Base-by-base conservation (phyloP, 495 filamentous ascomycete genomes). In the Lindgomyces ingoldianus region DNA sequence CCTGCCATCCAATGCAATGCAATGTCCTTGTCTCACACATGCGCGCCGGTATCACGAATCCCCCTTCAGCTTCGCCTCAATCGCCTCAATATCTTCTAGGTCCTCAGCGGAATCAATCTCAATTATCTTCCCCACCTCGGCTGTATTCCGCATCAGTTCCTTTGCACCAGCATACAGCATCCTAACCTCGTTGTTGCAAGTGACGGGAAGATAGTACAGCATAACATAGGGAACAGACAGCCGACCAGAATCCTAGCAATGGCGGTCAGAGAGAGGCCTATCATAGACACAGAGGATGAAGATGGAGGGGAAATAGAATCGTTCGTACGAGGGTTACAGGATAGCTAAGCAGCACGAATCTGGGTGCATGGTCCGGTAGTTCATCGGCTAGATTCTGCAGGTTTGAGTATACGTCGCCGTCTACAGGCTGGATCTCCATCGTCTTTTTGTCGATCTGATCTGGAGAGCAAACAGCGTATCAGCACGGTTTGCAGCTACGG, bases 121-220 rank as follows among this genome's bases (percentile, higher is more conserved):
- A 54, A 96, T 80, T 8, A 96, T 87, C 62, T 83, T 85, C 27
- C 87, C 87, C 26, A 91, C 90, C 77, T 96, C 91, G 10, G 89
- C 88, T 55, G 89, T 91, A 70, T 88, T 95, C 65, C 93, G 86
- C 85, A 98, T 90, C 76, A 96, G 76, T 78, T 98, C 93, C 74
- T 95, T 96, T 24, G 93, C 93, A 19, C 91, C 87, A 18, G 94
- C 94, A 77, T 98, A 98, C 78, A 91, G 82, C 94, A 97, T 98
- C 52, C 90, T 86, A 72, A 87, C 75, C 64, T 88, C 88, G 62
- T 79, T 82, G 74, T 94, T 96, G 78, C 90, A 92, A 47, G 93
- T 96, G 47, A 84, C 87, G 18, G 94, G 94, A 49, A 97, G 83
- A 76, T 93, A 96, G 79, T 92, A 96, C 39, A 98, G 78, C 72